Evolutionary conservation across 768 basidiomycete genomes (phyloP).

Genomic region (Hydnomerulius pinastri): DNA sequence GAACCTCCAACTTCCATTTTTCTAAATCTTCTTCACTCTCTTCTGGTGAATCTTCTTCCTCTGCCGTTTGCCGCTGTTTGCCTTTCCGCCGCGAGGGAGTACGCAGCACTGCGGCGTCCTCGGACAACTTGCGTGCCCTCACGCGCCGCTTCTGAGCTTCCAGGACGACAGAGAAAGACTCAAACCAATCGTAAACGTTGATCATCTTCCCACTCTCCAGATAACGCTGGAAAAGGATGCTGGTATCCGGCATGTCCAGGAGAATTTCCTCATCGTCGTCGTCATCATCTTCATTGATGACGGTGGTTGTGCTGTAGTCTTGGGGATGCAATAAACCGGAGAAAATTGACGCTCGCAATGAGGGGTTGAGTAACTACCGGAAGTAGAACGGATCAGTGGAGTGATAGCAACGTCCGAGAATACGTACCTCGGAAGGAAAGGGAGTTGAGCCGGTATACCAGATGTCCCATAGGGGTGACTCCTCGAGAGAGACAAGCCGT

Average conservation of each 20-base stretch:
- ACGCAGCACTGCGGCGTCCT: not conserved
- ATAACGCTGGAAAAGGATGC: slow-evolving; percentile 76
- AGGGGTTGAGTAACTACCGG: slow-evolving; percentile 66
- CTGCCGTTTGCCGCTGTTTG: slow-evolving; percentile 26
- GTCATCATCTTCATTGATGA: slow-evolving; percentile 7
- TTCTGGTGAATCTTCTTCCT: slow-evolving; percentile 16
- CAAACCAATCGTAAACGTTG: slow-evolving; percentile 89
- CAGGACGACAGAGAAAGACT: slow-evolving; percentile 68
- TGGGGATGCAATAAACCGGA: slow-evolving; percentile 62
- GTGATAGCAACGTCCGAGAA: not conserved
- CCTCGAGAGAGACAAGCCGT: slow-evolving; percentile 49
- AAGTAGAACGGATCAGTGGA: slow-evolving; percentile 2
- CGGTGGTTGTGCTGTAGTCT: slow-evolving; percentile 37
- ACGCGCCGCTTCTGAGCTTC: slow-evolving; percentile 50
- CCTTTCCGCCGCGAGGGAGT: slow-evolving; percentile 28
- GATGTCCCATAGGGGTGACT: slow-evolving; percentile 59
- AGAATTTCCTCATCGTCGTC: slow-evolving; percentile 34
- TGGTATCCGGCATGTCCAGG: slow-evolving; percentile 69
- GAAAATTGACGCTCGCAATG: slow-evolving; percentile 59
- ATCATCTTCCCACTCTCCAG: slow-evolving; percentile 79
- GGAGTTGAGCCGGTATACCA: slow-evolving; percentile 71
- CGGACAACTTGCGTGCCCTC: not conserved
- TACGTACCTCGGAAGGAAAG: slow-evolving; percentile 66
- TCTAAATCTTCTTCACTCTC: slow-evolving; percentile 41
- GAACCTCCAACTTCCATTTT: slow-evolving; percentile 62